phyloP scores from a whole-genome alignment of 2,329 filamentous ascomycete genomes.

The Ophiostoma novo-ulmi region DNA sequence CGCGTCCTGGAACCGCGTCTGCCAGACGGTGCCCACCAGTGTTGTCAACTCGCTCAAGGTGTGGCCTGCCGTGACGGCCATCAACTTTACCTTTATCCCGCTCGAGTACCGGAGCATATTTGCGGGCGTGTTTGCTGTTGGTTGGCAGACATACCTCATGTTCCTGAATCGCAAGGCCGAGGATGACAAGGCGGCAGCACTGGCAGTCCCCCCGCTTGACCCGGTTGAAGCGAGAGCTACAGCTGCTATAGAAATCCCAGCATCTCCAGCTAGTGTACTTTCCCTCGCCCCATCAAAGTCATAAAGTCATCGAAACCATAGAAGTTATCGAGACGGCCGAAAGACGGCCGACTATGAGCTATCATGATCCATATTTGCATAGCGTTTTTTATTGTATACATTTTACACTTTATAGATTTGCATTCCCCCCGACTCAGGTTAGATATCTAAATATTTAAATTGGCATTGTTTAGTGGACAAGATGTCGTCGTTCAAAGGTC shows the following conservation, averaged over 20 bases:
- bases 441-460: neutral
- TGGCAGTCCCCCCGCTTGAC: neutral
- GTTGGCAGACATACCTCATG: slow-evolving; percentile 88
- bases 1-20: slow-evolving; percentile 65
- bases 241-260: neutral
- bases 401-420: neutral
- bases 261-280: neutral
- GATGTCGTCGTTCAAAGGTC: neutral
- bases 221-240: neutral
- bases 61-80: slow-evolving; percentile 81
- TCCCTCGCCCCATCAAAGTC: neutral
- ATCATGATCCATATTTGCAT: neutral
- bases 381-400: neutral
- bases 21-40: slow-evolving; percentile 69
- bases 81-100: slow-evolving; percentile 79
- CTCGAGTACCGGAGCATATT: slow-evolving; percentile 77
- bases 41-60: slow-evolving; percentile 76
- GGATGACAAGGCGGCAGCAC: slow-evolving; percentile 41
- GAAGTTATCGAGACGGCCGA: neutral
- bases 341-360: neutral
- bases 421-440: neutral
- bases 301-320: neutral
- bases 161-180: slow-evolving; percentile 73
- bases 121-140: slow-evolving; percentile 71
- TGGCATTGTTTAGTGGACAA: neutral